Percentiles rank a stretch among this genome's conserved stretches.
These are phyloP conservation scores for Pseudozyma sp. DNA, from an alignment of 1,284 basidiomycete species.

Conservation along the genomic window DNA sequence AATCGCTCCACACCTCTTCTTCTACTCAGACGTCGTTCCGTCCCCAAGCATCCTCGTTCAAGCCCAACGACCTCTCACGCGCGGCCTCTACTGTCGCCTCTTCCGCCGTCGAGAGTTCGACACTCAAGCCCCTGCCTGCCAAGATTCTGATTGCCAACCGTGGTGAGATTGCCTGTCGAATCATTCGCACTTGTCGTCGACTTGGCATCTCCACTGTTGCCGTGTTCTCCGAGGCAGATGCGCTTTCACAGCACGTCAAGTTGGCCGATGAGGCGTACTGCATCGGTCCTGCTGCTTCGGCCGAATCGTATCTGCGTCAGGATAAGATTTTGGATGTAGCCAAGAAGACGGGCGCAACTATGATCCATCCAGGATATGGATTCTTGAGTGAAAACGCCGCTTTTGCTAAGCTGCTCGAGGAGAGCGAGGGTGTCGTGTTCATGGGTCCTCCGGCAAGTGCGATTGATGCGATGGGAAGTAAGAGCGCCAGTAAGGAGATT, in stretches of 20 bases:
- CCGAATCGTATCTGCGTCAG: conserved; percentile 87
- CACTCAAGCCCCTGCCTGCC: conserved; percentile 41
- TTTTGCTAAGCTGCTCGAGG: conserved; percentile 47
- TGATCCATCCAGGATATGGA: conserved; percentile 86
- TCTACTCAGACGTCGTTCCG: background rate
- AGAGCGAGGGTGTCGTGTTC: conserved; percentile 61
- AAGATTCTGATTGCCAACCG: conserved; percentile 71
- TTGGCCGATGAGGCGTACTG: conserved; percentile 96
- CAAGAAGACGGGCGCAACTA: conserved; percentile 78
- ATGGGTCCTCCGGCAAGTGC: conserved; percentile 69
- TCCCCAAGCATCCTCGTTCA: background rate
- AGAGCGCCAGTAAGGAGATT: conserved; percentile 78
- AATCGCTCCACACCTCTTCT: conserved; percentile 14
- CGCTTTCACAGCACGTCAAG: conserved; percentile 77
- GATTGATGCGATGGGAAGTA: conserved; percentile 83
- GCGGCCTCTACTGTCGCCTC: conserved; percentile 14
- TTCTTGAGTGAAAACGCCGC: conserved; percentile 77
- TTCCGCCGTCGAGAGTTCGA: background rate
- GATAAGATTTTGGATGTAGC: conserved; percentile 90
- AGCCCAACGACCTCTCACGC: conserved; percentile 1
- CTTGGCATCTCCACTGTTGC: conserved; percentile 89
- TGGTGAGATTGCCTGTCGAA: conserved; percentile 92
- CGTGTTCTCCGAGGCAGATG: conserved; percentile 87
- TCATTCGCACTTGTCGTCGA: conserved; percentile 87
- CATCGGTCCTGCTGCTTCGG: conserved; percentile 87